A percentile compares a stretch with the other conserved stretches of the same genome.
Conservation (phyloP, 73 alveolate species). For the Paramecium biaurelia region DNA sequence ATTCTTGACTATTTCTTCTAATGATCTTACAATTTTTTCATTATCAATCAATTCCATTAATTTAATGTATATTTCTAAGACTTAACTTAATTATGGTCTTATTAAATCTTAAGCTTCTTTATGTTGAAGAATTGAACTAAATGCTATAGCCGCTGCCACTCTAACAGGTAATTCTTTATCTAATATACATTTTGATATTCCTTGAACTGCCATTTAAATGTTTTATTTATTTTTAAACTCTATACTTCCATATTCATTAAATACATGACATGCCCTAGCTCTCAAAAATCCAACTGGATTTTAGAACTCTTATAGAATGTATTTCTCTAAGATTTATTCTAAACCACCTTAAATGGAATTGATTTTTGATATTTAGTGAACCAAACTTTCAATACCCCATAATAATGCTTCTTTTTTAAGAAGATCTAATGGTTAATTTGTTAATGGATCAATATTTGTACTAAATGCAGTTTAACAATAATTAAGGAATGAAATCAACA, state of each 20-base stretch:
- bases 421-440: conserved; percentile 52
- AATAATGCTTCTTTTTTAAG: conserved; percentile 54
- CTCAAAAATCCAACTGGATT: conserved; percentile 75
- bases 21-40: conserved; percentile 84
- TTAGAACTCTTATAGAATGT: conserved; percentile 74
- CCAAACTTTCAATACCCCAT: conserved; percentile 53
- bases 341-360: not conserved
- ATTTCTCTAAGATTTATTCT: conserved; percentile 61
- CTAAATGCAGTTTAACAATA: not conserved
- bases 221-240: conserved; percentile 64
- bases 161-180: conserved; percentile 82
- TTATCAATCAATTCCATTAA: conserved; percentile 83
- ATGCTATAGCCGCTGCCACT: conserved; percentile 75
- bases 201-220: conserved; percentile 53
- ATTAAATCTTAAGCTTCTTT: conserved; percentile 69
- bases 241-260: conserved; percentile 73
- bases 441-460: conserved; percentile 52
- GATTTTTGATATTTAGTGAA: conserved; percentile 23
- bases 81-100: conserved; percentile 71
- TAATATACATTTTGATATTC: conserved; percentile 54
- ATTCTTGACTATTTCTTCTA: conserved; percentile 85
- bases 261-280: conserved; percentile 82
- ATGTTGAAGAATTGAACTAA: conserved; percentile 66
- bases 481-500: conserved; percentile 1
- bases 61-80: conserved; percentile 73